These are phyloP conservation scores for Carallia pectinifolia DNA, from an alignment of 345 rosid genomes.

Conservation along the genomic window DNA sequence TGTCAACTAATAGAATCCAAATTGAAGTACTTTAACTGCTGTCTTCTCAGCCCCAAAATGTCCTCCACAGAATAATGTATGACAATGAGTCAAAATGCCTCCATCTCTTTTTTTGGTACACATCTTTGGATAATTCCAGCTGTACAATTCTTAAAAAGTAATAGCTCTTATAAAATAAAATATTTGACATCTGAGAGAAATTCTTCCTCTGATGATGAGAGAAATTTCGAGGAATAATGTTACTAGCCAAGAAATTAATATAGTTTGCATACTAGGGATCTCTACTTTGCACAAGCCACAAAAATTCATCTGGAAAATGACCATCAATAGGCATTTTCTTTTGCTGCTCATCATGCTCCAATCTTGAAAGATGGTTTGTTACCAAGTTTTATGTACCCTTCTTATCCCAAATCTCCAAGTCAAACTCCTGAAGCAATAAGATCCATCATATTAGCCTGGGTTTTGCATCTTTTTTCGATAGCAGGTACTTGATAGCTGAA, in stretches of 20 bases:
- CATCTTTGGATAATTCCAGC: constrained; percentile 2
- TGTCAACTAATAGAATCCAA: too few species aligned
- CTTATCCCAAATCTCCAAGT: too few species aligned
- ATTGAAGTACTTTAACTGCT: neutral
- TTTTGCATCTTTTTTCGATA: too few species aligned
- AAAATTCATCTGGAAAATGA: neutral
- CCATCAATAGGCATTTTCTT: too few species aligned
- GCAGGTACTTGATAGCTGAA: too few species aligned
- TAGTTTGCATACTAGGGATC: neutral
- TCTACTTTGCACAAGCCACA: rapidly evolving
- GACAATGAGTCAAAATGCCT: neutral
- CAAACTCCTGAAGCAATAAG: neutral
- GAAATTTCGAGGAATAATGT: neutral
- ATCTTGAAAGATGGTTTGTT: neutral
- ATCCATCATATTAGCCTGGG: too few species aligned
- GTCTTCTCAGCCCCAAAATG: neutral
- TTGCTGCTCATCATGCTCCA: neutral
- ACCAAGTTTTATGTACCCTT: too few species aligned
- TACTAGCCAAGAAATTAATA: neutral
- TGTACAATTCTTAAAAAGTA: neutral
- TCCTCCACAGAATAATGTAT: neutral
- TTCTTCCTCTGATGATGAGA: neutral
- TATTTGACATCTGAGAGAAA: neutral
- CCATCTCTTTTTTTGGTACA: neutral
- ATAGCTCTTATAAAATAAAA: neutral